Evolutionary conservation across 306 rosid species (phyloP), one percentile per base, ranked within the genome.

Genomic region (Cucumis cinereus): DNA sequence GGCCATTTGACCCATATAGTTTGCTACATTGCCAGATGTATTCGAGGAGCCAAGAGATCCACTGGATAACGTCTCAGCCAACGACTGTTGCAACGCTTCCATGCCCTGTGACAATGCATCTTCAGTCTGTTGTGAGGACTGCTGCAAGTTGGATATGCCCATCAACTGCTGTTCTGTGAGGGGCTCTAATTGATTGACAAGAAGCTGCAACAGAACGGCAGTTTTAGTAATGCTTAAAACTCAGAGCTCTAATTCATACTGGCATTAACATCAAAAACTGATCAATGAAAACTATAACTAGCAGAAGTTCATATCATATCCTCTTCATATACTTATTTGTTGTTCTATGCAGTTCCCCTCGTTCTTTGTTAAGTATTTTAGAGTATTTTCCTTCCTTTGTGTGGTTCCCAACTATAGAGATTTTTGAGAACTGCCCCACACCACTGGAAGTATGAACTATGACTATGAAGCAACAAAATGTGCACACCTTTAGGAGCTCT

Each of bases 1-100:
- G 55, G 94, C 94, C 94, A 89, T 89, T 80, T 89, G 94, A 73
- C 94, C 94, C 94, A 89, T 89, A 87, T 89, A 89, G 79, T 87
- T 87, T n/a, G 94, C 94, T 74, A 89, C 94, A 77, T 89, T 89
- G 77, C 94, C 94, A 14, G 94, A 87, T 9, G 91, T 76, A 74
- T 91, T 88, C 13, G 94, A 84, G 38, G 91, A 84, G 73, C 86
- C 85, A 12, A 82, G 90, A 49, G 88, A 72, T 33, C 91, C 94
- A 15, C 85, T 83, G 23, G 89, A 87, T 82, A 89, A 78, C 28
- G 94, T 87, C 90, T 89, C 94, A 0, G 91, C 83, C 22, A 89
- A 86, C 73, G 94, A 89, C 68, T 87, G 94, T 52, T 89, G 94
- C 79, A 89, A 81, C 19, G 94, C 94, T 72, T 89, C 94, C 94